phyloP scores from a whole-genome alignment of 179 eudicot genomes.

The Beta macrorhiza region DNA sequence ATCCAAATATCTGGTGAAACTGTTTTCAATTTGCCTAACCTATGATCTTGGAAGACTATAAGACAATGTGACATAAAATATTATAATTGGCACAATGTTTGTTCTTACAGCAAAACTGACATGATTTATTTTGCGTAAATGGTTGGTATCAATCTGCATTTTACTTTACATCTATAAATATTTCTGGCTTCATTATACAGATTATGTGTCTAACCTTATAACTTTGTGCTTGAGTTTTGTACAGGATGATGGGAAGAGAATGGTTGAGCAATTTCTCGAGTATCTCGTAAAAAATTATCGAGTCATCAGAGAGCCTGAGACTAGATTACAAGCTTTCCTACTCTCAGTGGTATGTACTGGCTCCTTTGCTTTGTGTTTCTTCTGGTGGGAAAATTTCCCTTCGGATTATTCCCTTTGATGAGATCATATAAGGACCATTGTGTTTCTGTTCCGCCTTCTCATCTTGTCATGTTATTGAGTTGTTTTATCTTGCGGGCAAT shows the following conservation, averaged over 20 bases:
- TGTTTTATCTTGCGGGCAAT: background rate
- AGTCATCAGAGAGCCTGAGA: constrained; percentile 54
- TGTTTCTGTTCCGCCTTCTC: background rate
- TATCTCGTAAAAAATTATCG: constrained; percentile 64
- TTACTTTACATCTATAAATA: background rate
- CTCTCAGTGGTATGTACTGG: constrained; percentile 71
- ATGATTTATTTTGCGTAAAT: background rate
- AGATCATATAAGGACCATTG: background rate
- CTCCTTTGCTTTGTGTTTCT: constrained; percentile 21
- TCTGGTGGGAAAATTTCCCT: background rate
- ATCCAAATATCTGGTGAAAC: too few species aligned
- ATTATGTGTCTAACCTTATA: background rate
- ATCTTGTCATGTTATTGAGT: background rate
- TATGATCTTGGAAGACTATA: too few species aligned
- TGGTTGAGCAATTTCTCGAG: constrained; percentile 59
- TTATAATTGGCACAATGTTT: too few species aligned
- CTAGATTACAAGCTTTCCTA: constrained; percentile 73
- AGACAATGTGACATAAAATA: too few species aligned
- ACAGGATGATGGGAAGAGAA: constrained; percentile 64
- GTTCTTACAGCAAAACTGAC: too few species aligned
- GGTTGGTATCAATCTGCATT: background rate
- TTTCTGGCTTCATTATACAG: background rate
- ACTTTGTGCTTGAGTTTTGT: constrained; percentile 20
- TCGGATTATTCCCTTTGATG: background rate
- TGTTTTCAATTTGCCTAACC: too few species aligned